Percentiles rank a stretch among this genome's conserved stretches.
These are phyloP conservation scores for Allantophomopsis lycopodina DNA, from an alignment of 2,329 filamentous ascomycete genomes.

Conservation along the genomic window DNA sequence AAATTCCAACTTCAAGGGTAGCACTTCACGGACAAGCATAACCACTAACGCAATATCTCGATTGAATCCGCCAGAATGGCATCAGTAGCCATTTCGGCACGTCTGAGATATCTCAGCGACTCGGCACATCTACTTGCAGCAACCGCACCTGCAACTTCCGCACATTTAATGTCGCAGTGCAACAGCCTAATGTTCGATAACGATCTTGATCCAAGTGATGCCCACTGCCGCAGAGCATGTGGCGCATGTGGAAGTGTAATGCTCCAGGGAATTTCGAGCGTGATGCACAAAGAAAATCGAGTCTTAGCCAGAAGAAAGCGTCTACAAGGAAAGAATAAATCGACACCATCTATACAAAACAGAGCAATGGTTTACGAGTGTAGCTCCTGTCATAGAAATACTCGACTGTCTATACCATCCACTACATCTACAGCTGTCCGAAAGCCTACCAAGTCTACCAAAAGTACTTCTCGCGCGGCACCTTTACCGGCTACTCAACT, in stretches of 20 bases:
- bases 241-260: slow-evolving; percentile 47
- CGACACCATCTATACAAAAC: slow-evolving; percentile 1
- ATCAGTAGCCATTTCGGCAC: slow-evolving; percentile 13
- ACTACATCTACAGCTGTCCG: slow-evolving; percentile 1
- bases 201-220: slow-evolving; percentile 27
- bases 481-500: neutral
- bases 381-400: slow-evolving; percentile 12
- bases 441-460: neutral
- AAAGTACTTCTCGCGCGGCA: neutral
- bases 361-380: slow-evolving; percentile 15
- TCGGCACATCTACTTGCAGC: slow-evolving; percentile 41
- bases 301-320: neutral
- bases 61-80: slow-evolving; percentile 7
- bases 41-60: neutral
- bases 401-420: slow-evolving; percentile 7
- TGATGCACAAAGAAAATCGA: slow-evolving; percentile 5
- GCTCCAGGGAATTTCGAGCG: slow-evolving; percentile 27
- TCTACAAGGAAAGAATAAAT: neutral
- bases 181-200: slow-evolving; percentile 33
- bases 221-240: slow-evolving; percentile 41
- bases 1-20: too few species aligned
- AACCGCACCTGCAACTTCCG: slow-evolving; percentile 40
- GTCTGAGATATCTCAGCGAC: slow-evolving; percentile 31
- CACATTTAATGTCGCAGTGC: slow-evolving; percentile 41
- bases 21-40: too few species aligned